phyloP scores from a whole-genome alignment of 805 yeast genomes.

The Kazachstania africana region DNA sequence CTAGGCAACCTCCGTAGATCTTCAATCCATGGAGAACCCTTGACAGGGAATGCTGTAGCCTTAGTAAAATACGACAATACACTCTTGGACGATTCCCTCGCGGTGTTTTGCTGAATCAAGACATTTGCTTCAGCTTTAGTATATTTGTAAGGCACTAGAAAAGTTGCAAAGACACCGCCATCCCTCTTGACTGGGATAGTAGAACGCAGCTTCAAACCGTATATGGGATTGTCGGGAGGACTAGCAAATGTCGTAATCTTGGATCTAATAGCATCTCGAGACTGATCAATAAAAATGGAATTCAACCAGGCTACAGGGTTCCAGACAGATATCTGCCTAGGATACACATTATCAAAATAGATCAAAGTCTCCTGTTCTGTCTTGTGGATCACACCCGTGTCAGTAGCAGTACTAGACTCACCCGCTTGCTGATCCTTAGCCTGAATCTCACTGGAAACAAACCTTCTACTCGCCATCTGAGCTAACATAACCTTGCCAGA shows the following conservation, averaged over 20 bases:
- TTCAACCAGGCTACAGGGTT: conserved; percentile 36
- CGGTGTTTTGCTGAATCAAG: conserved; percentile 37
- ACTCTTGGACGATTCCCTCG: conserved; percentile 28
- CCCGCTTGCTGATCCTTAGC: conserved; percentile 39
- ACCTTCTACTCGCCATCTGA: too few species aligned
- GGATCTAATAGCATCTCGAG: conserved; percentile 30
- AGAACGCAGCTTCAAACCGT: conserved; percentile 38
- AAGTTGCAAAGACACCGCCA: conserved; percentile 88
- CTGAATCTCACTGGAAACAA: conserved; percentile 30
- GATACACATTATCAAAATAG: conserved; percentile 46
- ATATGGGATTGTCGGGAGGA: conserved; percentile 27
- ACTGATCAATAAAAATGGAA: conserved; percentile 26
- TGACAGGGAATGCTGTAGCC: conserved; percentile 58
- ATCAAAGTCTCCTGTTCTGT: conserved; percentile 38
- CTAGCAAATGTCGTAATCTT: conserved; percentile 31
- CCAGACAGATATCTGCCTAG: conserved; percentile 35
- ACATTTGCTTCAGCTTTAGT: conserved; percentile 42
- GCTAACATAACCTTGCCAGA: too few species aligned
- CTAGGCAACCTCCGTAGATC: conserved; percentile 75
- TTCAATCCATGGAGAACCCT: conserved; percentile 94
- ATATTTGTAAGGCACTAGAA: conserved; percentile 42
- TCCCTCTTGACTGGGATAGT: conserved; percentile 68
- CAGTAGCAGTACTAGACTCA: conserved; percentile 42
- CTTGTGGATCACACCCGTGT: conserved; percentile 46
- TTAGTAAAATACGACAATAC: conserved; percentile 32